Conservation (phyloP, 2,329 filamentous ascomycete genomes). For the Fusarium xyrophilum region DNA sequence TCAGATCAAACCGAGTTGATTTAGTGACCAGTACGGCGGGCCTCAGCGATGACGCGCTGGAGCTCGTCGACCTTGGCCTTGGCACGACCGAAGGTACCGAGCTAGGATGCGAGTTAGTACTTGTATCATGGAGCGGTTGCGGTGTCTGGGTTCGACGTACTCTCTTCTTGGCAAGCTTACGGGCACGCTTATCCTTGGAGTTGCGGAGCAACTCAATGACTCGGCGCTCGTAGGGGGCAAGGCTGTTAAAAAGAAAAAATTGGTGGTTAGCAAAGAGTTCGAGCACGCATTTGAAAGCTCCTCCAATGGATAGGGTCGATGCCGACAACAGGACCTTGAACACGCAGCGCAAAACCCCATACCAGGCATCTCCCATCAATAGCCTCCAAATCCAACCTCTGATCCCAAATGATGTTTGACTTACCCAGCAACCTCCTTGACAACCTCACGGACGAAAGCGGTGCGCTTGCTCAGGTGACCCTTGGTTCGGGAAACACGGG, state of each 20-base stretch:
- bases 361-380: not conserved
- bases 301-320: not conserved
- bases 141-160: slow-evolving; percentile 60
- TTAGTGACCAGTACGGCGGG: slow-evolving; percentile 73
- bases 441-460: slow-evolving; percentile 94
- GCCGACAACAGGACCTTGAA: not conserved
- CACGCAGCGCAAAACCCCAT: not conserved
- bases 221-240: slow-evolving; percentile 96
- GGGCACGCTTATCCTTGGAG: slow-evolving; percentile 98
- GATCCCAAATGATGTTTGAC: slow-evolving; percentile 45
- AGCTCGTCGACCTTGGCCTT: slow-evolving; percentile 99
- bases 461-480: slow-evolving; percentile 97
- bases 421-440: slow-evolving; percentile 97
- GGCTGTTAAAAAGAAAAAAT: slow-evolving; percentile 55
- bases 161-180: slow-evolving; percentile 99
- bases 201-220: slow-evolving; percentile 99
- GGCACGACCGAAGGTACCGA: slow-evolving; percentile 97
- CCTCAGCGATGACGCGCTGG: slow-evolving; percentile 96
- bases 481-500: slow-evolving; percentile 84
- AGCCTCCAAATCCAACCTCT: not conserved
- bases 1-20: slow-evolving; percentile 49
- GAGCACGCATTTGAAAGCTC: not conserved
- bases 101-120: slow-evolving; percentile 59
- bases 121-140: not conserved
- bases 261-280: slow-evolving; percentile 39